Percentiles rank a stretch among this genome's conserved stretches.
These are phyloP conservation scores for Triglochin maritima DNA, from an alignment of 106 monocot species.

Conservation along the genomic window DNA sequence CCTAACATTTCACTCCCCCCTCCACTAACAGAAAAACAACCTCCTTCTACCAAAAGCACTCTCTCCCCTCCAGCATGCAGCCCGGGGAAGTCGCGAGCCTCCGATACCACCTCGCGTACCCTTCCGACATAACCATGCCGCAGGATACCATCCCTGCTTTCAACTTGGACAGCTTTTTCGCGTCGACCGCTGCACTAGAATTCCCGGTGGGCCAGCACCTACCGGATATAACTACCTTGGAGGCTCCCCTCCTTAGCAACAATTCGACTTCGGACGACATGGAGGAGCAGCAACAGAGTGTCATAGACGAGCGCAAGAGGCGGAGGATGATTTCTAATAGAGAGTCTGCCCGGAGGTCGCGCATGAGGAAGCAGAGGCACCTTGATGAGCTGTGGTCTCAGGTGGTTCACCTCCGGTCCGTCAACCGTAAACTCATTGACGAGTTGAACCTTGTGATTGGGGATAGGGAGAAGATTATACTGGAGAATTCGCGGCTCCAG, in stretches of 20 bases:
- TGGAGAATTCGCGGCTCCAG: conserved; percentile 41
- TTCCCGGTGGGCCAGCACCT: not conserved
- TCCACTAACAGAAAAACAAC: not conserved
- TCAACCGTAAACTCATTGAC: conserved; percentile 58
- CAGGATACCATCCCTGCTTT: conserved; percentile 10
- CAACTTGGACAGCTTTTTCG: conserved; percentile 15
- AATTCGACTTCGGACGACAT: conserved; percentile 30
- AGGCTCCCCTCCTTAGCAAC: conserved; percentile 3
- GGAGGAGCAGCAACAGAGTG: conserved; percentile 17
- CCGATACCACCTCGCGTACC: conserved; percentile 18
- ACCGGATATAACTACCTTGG: not conserved
- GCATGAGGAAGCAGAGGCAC: conserved; percentile 87
- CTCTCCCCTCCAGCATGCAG: conserved; percentile 23
- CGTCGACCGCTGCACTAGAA: not conserved
- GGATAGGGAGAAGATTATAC: conserved; percentile 18
- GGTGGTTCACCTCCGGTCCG: conserved; percentile 35
- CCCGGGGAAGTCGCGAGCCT: conserved; percentile 46
- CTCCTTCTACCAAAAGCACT: conserved; percentile 1
- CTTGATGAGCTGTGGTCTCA: conserved; percentile 62
- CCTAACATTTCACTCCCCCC: not conserved
- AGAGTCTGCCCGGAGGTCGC: conserved; percentile 79
- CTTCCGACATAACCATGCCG: conserved; percentile 7
- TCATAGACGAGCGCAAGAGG: conserved; percentile 44
- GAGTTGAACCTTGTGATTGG: conserved; percentile 50
- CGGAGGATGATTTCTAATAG: conserved; percentile 84